These are phyloP conservation scores for Fomitopsis serialis DNA, from an alignment of 768 basidiomycete genomes.

Conservation along the genomic window DNA sequence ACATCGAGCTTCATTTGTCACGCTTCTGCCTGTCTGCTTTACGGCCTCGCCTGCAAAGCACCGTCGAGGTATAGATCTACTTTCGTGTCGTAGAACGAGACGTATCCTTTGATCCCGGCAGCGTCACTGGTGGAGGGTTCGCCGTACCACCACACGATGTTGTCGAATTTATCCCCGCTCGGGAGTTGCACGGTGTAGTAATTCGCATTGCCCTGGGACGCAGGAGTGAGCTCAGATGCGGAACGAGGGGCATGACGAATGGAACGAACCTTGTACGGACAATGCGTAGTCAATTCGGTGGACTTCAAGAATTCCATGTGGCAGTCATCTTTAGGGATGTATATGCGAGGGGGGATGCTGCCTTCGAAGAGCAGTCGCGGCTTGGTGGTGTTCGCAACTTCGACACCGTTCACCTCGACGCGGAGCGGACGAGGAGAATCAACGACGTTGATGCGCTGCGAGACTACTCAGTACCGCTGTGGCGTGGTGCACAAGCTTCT, in stretches of 20 bases:
- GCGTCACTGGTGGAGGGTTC: constrained; percentile 41
- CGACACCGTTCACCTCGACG: constrained; percentile 54
- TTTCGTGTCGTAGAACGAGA: constrained; percentile 64
- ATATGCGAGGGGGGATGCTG: constrained; percentile 47
- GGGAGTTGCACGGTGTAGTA: constrained; percentile 50
- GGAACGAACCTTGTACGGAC: constrained; percentile 64
- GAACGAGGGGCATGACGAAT: no score
- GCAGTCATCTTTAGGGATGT: constrained; percentile 55
- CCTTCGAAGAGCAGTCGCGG: constrained; percentile 59
- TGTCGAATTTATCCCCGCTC: constrained; percentile 36
- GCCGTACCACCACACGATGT: constrained; percentile 66
- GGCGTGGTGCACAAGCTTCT: not conserved
- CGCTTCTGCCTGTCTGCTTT: no score
- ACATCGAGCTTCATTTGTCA: no score
- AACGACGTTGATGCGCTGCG: constrained; percentile 57
- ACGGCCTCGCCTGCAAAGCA: constrained; percentile 33
- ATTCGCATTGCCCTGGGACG: constrained; percentile 47
- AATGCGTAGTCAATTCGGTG: constrained; percentile 42
- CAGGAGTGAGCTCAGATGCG: no score
- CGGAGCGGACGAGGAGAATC: constrained; percentile 58
- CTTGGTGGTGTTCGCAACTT: constrained; percentile 51
- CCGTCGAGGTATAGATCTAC: constrained; percentile 63
- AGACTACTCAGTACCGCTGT: not conserved
- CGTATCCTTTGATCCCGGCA: constrained; percentile 40
- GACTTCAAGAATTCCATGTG: constrained; percentile 42